phyloP scores from a whole-genome alignment of 169 alveolate genomes.

The Cryptosporidium parvum region DNA sequence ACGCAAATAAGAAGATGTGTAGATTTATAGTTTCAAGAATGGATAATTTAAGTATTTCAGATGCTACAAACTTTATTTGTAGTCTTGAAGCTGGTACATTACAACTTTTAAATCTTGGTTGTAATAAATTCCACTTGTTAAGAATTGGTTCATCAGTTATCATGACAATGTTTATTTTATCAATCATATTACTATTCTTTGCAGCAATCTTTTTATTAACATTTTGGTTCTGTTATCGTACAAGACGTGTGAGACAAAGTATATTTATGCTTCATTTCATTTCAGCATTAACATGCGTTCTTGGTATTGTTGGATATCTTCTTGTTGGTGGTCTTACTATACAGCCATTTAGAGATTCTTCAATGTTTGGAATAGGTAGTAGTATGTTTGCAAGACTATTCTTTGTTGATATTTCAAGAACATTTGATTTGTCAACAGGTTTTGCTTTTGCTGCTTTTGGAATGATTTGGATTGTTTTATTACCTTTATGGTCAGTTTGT shows the following conservation, averaged over 20 bases:
- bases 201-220: slow-evolving; percentile 65
- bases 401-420: slow-evolving; percentile 67
- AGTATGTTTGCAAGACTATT: slow-evolving; percentile 65
- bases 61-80: slow-evolving; percentile 74
- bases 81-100: slow-evolving; percentile 71
- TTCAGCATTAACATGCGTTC: slow-evolving; percentile 63
- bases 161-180: slow-evolving; percentile 45
- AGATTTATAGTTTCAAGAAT: slow-evolving; percentile 47
- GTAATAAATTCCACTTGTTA: slow-evolving; percentile 60
- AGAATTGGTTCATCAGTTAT: slow-evolving; percentile 66
- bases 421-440: slow-evolving; percentile 73
- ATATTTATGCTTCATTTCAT: slow-evolving; percentile 68
- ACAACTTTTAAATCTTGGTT: slow-evolving; percentile 62
- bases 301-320: slow-evolving; percentile 68
- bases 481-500: slow-evolving; percentile 74
- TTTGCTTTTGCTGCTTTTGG: slow-evolving; percentile 76
- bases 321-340: slow-evolving; percentile 72
- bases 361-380: slow-evolving; percentile 75
- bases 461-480: slow-evolving; percentile 66
- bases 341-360: slow-evolving; percentile 70
- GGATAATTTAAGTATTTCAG: slow-evolving; percentile 73
- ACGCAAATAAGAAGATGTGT: slow-evolving; percentile 44
- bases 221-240: slow-evolving; percentile 73
- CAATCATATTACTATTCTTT: slow-evolving; percentile 55
- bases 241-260: slow-evolving; percentile 75